Evolutionary conservation across 768 basidiomycete genomes (phyloP).

Genomic region (Tricholoma hemisulphureum): DNA sequence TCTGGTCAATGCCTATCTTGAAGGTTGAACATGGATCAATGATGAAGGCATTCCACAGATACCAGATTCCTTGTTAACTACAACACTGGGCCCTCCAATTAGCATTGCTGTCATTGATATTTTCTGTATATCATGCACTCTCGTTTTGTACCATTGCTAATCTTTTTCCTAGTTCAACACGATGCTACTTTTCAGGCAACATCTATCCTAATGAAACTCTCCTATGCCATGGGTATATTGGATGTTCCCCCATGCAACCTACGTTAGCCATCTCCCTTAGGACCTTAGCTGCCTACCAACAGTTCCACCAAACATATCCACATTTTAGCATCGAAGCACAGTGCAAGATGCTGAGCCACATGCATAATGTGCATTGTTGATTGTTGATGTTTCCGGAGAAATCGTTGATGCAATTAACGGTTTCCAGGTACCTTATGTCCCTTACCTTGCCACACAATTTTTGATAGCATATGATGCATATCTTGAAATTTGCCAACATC

Average conservation of each 20-base stretch:
- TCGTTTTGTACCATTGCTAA: not conserved
- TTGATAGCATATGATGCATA: conserved; percentile 1
- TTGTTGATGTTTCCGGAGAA: not conserved
- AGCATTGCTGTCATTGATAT: not conserved
- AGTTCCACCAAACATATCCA: conserved; percentile 11
- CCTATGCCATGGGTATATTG: conserved; percentile 7
- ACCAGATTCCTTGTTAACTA: not conserved
- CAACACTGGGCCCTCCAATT: not conserved
- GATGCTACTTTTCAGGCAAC: not conserved
- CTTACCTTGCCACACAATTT: conserved; percentile 1
- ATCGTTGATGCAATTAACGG: not conserved
- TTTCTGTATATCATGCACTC: not conserved
- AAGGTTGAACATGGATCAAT: not conserved
- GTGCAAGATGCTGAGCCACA: conserved; percentile 11
- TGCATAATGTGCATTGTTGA: conserved; percentile 9
- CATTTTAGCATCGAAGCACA: conserved; percentile 10
- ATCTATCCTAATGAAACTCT: too few relatives aligned
- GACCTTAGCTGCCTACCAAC: conserved; percentile 5
- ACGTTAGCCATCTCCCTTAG: too few relatives aligned
- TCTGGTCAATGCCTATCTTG: conserved; percentile 11
- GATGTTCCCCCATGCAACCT: conserved; percentile 8
- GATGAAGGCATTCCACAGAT: not conserved
- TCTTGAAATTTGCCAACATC: conserved; percentile 2
- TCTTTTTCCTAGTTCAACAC: not conserved
- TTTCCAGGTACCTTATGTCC: not conserved